phyloP scores from a whole-genome alignment of 192 early-diverging fungal genomes.

The Rhizophlyctis rosea region DNA sequence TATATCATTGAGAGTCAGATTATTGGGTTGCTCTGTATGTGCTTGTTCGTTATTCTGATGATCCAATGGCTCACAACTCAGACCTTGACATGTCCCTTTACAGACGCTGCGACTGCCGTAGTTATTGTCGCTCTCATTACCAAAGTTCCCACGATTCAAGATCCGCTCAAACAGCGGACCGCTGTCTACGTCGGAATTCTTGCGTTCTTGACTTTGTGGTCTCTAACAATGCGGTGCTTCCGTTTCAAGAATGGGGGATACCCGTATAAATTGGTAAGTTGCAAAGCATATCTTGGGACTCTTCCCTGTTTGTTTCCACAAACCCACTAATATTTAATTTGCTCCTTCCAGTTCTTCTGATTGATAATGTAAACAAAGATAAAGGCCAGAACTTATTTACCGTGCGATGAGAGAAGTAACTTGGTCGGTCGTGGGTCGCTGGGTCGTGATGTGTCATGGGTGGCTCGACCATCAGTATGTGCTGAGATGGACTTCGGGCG shows the following conservation, averaged over 20 bases:
- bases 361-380: too few relatives aligned
- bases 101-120: slow-evolving; percentile 61
- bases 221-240: slow-evolving; percentile 64
- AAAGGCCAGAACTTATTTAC: too few relatives aligned
- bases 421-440: too few relatives aligned
- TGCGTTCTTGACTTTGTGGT: slow-evolving; percentile 65
- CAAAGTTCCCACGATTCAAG: slow-evolving; percentile 52
- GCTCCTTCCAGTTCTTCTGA: too few relatives aligned
- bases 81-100: not conserved
- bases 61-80: not conserved
- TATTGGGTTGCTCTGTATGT: slow-evolving; percentile 67
- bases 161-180: slow-evolving; percentile 51
- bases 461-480: too few relatives aligned
- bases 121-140: slow-evolving; percentile 52
- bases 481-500: too few relatives aligned
- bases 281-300: too few relatives aligned
- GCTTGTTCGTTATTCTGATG: not conserved
- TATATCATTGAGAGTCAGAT: slow-evolving; percentile 71
- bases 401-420: too few relatives aligned
- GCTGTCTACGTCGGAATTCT: slow-evolving; percentile 57
- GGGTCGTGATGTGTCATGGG: too few relatives aligned
- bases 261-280: slow-evolving; percentile 53
- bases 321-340: too few relatives aligned
- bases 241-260: slow-evolving; percentile 68
- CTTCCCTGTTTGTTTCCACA: too few relatives aligned